These are phyloP conservation scores for Ampelomyces quisqualis DNA, from an alignment of 2,329 filamentous ascomycete species.

Conservation along the genomic window DNA sequence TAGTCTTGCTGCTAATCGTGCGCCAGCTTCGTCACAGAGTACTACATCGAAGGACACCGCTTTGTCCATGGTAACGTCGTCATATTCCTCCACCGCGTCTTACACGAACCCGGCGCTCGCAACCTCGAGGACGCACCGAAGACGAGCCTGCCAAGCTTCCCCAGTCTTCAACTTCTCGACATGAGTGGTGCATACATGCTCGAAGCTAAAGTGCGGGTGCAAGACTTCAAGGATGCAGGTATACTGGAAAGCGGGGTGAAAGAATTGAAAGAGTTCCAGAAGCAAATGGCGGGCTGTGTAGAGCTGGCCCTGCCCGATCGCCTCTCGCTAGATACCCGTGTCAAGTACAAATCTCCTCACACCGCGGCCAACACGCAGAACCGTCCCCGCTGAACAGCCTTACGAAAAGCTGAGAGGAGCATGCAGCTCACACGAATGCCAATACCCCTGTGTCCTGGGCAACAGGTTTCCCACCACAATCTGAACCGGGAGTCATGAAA, in stretches of 20 bases:
- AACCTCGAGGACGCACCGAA: slow-evolving; percentile 34
- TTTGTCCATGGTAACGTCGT: slow-evolving; percentile 61
- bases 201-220: slow-evolving; percentile 59
- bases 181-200: slow-evolving; percentile 59
- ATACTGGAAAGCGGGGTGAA: slow-evolving; percentile 56
- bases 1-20: slow-evolving; percentile 19
- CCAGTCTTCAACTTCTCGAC: slow-evolving; percentile 55
- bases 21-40: slow-evolving; percentile 58
- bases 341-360: slow-evolving; percentile 49
- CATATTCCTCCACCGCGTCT: slow-evolving; percentile 57
- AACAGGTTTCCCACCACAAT: no score
- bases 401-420: no score
- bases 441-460: no score
- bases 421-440: no score
- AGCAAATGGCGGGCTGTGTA: slow-evolving; percentile 58
- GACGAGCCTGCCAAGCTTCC: slow-evolving; percentile 46
- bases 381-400: slow-evolving; percentile 22
- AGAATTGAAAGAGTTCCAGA: slow-evolving; percentile 57
- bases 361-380: slow-evolving; percentile 12
- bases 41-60: slow-evolving; percentile 57
- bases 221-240: slow-evolving; percentile 56
- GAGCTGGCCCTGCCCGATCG: slow-evolving; percentile 60
- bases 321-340: slow-evolving; percentile 60
- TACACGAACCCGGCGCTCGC: slow-evolving; percentile 48
- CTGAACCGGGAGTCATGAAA: no score